Conservation (phyloP, 1,284 basidiomycete genomes). For the Boletellus deceptivus region DNA sequence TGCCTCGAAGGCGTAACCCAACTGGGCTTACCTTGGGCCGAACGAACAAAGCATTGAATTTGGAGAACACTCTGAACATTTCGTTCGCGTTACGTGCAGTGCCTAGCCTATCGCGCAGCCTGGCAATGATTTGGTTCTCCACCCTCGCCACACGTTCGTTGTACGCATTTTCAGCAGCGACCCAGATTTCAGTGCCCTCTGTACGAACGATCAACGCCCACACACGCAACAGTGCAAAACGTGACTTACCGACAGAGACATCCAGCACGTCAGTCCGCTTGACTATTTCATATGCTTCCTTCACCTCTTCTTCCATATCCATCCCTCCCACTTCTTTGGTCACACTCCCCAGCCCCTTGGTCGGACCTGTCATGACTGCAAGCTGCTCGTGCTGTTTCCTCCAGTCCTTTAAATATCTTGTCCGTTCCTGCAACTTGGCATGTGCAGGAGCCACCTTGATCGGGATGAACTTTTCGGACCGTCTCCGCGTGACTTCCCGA, state of each 20-base stretch:
- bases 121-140: slow-evolving; percentile 97
- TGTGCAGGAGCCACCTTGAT: slow-evolving; percentile 95
- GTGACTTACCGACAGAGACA: slow-evolving; percentile 72
- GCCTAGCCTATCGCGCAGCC: slow-evolving; percentile 89
- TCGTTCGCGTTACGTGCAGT: slow-evolving; percentile 97
- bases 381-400: slow-evolving; percentile 97
- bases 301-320: slow-evolving; percentile 98
- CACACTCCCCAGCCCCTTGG: slow-evolving; percentile 75
- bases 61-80: slow-evolving; percentile 99
- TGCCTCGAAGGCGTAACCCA: neutral
- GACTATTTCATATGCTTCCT: slow-evolving; percentile 91
- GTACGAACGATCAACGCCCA: slow-evolving; percentile 11
- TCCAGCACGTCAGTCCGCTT: slow-evolving; percentile 97
- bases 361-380: slow-evolving; percentile 95
- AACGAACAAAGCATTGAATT: slow-evolving; percentile 97
- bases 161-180: slow-evolving; percentile 94
- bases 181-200: slow-evolving; percentile 99
- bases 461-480: slow-evolving; percentile 92
- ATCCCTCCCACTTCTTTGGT: slow-evolving; percentile 78
- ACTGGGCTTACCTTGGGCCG: slow-evolving; percentile 81
- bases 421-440: slow-evolving; percentile 86
- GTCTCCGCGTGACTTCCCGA: slow-evolving; percentile 90
- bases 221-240: neutral
- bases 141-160: slow-evolving; percentile 97
- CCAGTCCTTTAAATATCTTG: slow-evolving; percentile 88